phyloP scores from a whole-genome alignment of 2,329 filamentous ascomycete genomes.

The Verticillium tricorpus region DNA sequence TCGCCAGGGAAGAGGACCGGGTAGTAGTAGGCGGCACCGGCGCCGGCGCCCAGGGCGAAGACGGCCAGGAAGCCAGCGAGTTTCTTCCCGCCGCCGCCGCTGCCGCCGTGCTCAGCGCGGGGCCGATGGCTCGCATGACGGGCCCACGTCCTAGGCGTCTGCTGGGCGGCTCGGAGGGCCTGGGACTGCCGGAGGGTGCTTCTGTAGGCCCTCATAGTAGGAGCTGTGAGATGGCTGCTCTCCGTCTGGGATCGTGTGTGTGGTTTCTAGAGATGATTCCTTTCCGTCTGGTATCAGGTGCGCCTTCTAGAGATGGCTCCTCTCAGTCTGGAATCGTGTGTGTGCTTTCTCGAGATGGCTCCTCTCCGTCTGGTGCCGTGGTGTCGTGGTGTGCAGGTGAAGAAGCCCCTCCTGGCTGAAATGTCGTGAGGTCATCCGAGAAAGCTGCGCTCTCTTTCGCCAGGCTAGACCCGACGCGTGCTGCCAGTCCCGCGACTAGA shows the following conservation, averaged over 20 bases:
- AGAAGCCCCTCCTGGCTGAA: background rate
- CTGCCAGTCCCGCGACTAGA: background rate
- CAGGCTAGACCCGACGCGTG: background rate
- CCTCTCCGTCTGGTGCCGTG: background rate
- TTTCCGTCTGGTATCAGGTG: background rate
- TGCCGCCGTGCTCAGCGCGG: conserved; percentile 10
- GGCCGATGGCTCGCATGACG: background rate
- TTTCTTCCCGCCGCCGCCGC: conserved; percentile 22
- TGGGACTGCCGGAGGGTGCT: conserved; percentile 1
- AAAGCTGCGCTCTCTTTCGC: conserved; percentile 11
- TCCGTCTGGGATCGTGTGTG: no score
- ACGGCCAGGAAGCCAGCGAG: conserved; percentile 25
- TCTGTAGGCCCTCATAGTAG: conserved; percentile 1
- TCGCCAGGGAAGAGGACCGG: conserved; percentile 21
- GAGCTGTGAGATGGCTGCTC: no score
- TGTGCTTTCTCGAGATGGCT: no score
- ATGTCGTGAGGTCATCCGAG: conserved; percentile 15
- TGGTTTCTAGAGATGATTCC: background rate
- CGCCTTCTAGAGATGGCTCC: no score
- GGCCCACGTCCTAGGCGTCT: background rate
- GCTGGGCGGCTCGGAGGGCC: conserved; percentile 9
- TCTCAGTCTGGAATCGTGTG: no score
- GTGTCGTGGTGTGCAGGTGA: no score
- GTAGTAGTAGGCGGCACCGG: conserved; percentile 32
- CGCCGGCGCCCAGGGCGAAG: conserved; percentile 21